Evolutionary conservation across 1,284 basidiomycete species (phyloP).

Genomic region (Tylopilus orsonianus): DNA sequence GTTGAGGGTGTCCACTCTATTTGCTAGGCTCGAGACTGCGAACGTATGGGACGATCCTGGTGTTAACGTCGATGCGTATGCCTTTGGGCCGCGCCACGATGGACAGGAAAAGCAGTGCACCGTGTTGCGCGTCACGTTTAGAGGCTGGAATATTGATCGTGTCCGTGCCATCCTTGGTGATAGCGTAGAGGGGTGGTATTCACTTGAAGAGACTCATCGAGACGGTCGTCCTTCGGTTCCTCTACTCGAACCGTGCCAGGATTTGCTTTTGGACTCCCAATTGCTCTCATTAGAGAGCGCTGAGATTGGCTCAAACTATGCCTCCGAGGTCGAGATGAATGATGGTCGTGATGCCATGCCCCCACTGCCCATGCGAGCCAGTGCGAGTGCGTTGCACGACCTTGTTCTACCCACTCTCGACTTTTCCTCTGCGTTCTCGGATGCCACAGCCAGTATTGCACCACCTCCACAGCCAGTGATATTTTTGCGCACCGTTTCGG

Average conservation of each 20-base stretch:
- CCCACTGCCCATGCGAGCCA: conserved; percentile 9
- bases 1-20: conserved; percentile 65
- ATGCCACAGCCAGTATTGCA: conserved; percentile 2
- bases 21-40: conserved; percentile 62
- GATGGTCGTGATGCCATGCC: conserved; percentile 2
- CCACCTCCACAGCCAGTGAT: conserved; percentile 19
- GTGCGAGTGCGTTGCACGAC: conserved; percentile 34
- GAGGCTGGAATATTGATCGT: conserved; percentile 62
- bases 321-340: conserved; percentile 10
- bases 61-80: conserved; percentile 58
- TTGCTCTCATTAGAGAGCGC: conserved; percentile 2
- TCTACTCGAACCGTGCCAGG: not conserved
- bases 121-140: conserved; percentile 63
- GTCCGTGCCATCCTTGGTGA: conserved; percentile 68
- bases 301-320: conserved; percentile 6
- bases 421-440: conserved; percentile 44
- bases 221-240: conserved; percentile 4
- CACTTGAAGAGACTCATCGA: conserved; percentile 52
- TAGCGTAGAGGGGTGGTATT: conserved; percentile 69
- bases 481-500: conserved; percentile 27
- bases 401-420: conserved; percentile 71
- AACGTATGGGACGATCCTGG: conserved; percentile 61
- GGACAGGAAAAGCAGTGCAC: conserved; percentile 45
- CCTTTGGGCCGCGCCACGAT: conserved; percentile 37
- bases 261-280: not conserved